Base-by-base conservation (phyloP, 495 filamentous ascomycete species). In the Delitschia confertaspora region DNA sequence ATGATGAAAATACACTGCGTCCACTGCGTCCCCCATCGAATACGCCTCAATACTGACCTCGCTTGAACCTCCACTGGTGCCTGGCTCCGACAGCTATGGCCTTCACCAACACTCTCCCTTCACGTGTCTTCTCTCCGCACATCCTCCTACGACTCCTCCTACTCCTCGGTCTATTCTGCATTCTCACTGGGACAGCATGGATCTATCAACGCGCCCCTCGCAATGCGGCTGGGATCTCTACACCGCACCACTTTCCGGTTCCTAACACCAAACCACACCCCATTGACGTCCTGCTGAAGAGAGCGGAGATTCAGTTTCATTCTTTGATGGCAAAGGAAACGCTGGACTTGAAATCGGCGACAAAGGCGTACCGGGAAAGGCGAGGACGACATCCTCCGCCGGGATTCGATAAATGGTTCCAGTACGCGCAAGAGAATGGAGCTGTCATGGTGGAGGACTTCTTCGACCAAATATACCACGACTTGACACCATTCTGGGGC, bases 381-480 rank as follows among this genome's bases (percentile, higher is more conserved):
- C 33, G 63, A 35, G 61, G 61, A 11, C 49, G 63, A 8, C 61
- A 66, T 44, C 63, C 63, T 11, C 63, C 63, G 2, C 63, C 63
- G 7, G 38, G 49, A 3, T 66, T 66, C 48, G 60, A 63, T 34
- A 33, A 18, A 19, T 66, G 61, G 63, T 53, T 57, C 47, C 20
- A 43, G 8, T 63, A 48, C 37, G 61, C 63, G 13, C 52, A 58
- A 35, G 53, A 57, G 26, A 20, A 59, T 29, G 40, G 50, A 16
- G 60, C 58, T 14, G 17, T 64, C 19, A 54, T 66, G 4, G 47
- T 63, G 4, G 63, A 66, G 39, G 56, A 59, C 32, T 60, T 64
- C 45, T 67, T 63, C 49, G 63, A 66, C 48, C 63, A 60, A 40
- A 64, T 66, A 21, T 64, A 66, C 39, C 33, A 61, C 27, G 63